Evolutionary conservation across 2,329 filamentous ascomycete species (phyloP).

Genomic region (Myriosclerotinia scirpicola): DNA sequence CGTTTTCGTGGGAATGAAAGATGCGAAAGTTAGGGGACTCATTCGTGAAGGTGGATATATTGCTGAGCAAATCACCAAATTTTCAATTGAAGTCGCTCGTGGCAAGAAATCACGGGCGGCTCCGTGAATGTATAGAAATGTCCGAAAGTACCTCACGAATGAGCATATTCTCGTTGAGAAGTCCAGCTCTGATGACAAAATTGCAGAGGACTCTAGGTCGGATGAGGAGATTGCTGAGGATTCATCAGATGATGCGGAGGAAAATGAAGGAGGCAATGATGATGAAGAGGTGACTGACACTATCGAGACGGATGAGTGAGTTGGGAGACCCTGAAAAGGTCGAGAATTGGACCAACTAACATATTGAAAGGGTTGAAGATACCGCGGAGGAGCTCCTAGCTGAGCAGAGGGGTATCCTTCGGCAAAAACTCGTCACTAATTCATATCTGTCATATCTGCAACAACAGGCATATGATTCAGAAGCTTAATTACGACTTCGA

Average conservation of each 20-base stretch:
- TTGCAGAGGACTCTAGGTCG: neutral
- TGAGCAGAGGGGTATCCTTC: neutral
- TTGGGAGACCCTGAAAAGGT: neutral
- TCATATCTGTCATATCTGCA: no score
- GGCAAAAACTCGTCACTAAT: neutral
- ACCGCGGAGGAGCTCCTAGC: neutral
- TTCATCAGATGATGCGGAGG: neutral
- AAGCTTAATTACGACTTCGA: neutral
- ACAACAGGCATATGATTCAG: neutral
- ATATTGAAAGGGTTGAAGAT: neutral
- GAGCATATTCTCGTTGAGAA: neutral
- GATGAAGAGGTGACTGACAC: no score
- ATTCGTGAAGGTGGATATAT: neutral
- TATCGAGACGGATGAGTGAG: neutral
- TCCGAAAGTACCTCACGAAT: neutral
- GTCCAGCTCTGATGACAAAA: no score
- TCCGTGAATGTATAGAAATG: slow-evolving; percentile 8
- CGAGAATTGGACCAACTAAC: neutral
- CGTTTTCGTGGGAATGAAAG: slow-evolving; percentile 1
- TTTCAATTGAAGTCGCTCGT: neutral
- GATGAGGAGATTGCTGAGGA: neutral
- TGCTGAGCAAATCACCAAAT: slow-evolving; percentile 4
- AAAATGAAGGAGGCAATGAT: slow-evolving; percentile 79
- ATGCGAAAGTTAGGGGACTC: neutral
- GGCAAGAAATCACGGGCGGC: neutral